Evolutionary conservation across 176 grass and related monocot species (phyloP).

Genomic region (Triticum aestivum): IWGSC_CS_RefSeq_v2.1 NC_057805.1:11333725-11334224

Average conservation of each 20-base stretch:
- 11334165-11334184: constrained; percentile 74
- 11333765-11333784: neutral
- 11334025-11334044: neutral
- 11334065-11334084: constrained; percentile 51
- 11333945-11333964: neutral
- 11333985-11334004: neutral
- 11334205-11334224: constrained; percentile 43
- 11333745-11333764: neutral
- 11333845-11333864: neutral
- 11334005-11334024: neutral
- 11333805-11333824: neutral
- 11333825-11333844: neutral
- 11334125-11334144: constrained; percentile 88
- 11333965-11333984: neutral
- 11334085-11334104: constrained; percentile 61
- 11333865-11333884: neutral
- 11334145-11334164: constrained; percentile 63
- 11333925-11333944: neutral
- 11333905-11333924: neutral
- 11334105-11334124: constrained; percentile 78
- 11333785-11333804: neutral
- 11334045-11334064: neutral
- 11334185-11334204: constrained; percentile 87
- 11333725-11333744: neutral
- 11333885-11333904: neutral